A percentile compares a stretch with the other conserved stretches of the same genome.
Evolutionary conservation across 2,329 filamentous ascomycete species (phyloP).

Genomic region (Xylariaceae sp.): DNA sequence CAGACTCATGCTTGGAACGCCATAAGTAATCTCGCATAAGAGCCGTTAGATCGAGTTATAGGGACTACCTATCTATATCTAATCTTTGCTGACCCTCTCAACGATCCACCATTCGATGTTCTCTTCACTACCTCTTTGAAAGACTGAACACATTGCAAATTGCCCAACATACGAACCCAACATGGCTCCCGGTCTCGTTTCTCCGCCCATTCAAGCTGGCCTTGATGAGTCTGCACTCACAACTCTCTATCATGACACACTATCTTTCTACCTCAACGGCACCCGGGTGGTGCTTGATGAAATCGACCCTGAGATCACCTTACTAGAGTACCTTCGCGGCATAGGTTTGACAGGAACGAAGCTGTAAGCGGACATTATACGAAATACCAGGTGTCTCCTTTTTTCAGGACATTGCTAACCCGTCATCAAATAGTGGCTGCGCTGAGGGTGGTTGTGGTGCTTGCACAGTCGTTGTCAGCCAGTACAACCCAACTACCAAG

Average conservation of each 20-base stretch:
- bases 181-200: conserved; percentile 55
- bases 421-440: conserved; percentile 56
- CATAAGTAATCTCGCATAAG: background rate
- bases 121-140: background rate
- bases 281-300: conserved; percentile 81
- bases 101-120: background rate
- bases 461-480: conserved; percentile 90
- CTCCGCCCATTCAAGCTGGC: conserved; percentile 40
- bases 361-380: conserved; percentile 45
- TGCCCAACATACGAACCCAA: background rate
- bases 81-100: background rate
- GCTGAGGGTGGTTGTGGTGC: conserved; percentile 95
- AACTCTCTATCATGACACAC: conserved; percentile 74
- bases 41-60: background rate
- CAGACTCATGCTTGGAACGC: background rate
- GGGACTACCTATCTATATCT: background rate
- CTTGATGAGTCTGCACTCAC: conserved; percentile 53
- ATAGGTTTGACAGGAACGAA: conserved; percentile 95
- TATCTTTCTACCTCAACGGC: conserved; percentile 92
- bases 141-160: background rate
- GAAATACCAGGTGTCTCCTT: background rate
- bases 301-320: conserved; percentile 83
- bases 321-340: conserved; percentile 87
- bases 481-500: conserved; percentile 87
- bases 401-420: conserved; percentile 5